A percentile compares a stretch with the other conserved stretches of the same genome.
Conservation (phyloP, 306 rosid genomes). For the Benincasa hispida region DNA sequence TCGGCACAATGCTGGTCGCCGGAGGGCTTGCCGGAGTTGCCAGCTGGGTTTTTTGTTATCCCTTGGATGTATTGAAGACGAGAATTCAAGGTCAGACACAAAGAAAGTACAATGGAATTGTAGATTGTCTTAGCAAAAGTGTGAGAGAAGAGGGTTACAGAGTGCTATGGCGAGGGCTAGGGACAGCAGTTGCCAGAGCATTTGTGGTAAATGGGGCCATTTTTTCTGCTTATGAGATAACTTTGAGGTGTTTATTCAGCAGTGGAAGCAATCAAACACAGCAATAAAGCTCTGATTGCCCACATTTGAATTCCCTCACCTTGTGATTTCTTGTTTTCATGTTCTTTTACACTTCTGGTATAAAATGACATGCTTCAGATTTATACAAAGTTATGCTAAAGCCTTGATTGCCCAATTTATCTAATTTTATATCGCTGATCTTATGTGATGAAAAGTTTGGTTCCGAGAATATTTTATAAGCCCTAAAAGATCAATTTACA, state of each 20-base stretch:
- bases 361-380: neutral
- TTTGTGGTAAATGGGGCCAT: constrained; percentile 78
- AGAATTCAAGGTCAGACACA: constrained; percentile 57
- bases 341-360: neutral
- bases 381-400: neutral
- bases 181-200: constrained; percentile 68
- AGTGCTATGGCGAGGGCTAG: constrained; percentile 68
- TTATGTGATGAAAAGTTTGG: neutral
- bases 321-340: neutral
- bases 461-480: neutral
- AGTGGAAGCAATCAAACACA: constrained; percentile 27
- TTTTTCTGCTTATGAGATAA: constrained; percentile 66
- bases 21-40: constrained; percentile 83
- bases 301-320: neutral
- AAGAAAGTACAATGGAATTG: constrained; percentile 44
- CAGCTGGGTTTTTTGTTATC: constrained; percentile 73
- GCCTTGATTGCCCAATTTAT: neutral
- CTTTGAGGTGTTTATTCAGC: constrained; percentile 44
- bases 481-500: neutral
- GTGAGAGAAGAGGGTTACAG: constrained; percentile 42
- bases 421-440: neutral
- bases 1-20: constrained; percentile 53
- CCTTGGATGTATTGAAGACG: constrained; percentile 73
- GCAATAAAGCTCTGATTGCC: constrained; percentile 1
- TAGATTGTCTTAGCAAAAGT: constrained; percentile 59